These are phyloP conservation scores for Grammothele lineata DNA, from an alignment of 768 basidiomycete species.

Conservation along the genomic window DNA sequence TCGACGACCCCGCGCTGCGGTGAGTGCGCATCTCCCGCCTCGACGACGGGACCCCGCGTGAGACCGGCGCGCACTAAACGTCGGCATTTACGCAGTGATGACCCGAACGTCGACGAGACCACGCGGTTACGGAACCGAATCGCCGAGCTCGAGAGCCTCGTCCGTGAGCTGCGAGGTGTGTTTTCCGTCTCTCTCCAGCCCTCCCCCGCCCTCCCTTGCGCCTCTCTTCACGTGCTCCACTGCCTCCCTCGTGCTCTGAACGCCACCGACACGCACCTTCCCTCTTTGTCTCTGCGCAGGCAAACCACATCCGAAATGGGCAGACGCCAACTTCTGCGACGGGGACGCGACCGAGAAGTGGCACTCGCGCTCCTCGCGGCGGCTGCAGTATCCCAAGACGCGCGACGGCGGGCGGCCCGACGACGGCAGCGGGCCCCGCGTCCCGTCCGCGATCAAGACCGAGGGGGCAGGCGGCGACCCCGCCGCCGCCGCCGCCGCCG, in stretches of 20 bases:
- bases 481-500: background rate
- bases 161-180: constrained; percentile 79
- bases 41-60: too few relatives aligned
- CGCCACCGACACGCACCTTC: too few relatives aligned
- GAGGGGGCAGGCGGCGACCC: constrained; percentile 50
- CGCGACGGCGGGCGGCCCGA: constrained; percentile 12
- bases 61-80: too few relatives aligned
- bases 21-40: constrained; percentile 27
- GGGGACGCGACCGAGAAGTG: constrained; percentile 81
- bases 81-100: too few relatives aligned
- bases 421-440: constrained; percentile 9
- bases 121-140: constrained; percentile 84
- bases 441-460: constrained; percentile 37
- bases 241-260: too few relatives aligned
- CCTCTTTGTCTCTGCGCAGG: constrained; percentile 36
- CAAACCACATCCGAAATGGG: constrained; percentile 86
- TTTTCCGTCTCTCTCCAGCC: background rate
- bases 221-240: too few relatives aligned
- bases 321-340: constrained; percentile 72
- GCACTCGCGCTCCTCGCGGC: constrained; percentile 80
- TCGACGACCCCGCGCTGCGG: constrained; percentile 84
- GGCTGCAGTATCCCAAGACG: constrained; percentile 31
- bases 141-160: constrained; percentile 89
- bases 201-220: too few relatives aligned
- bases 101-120: constrained; percentile 83